Conservation (phyloP, 176 grass and related monocot species). For the Oryza meridionalis region DNA sequence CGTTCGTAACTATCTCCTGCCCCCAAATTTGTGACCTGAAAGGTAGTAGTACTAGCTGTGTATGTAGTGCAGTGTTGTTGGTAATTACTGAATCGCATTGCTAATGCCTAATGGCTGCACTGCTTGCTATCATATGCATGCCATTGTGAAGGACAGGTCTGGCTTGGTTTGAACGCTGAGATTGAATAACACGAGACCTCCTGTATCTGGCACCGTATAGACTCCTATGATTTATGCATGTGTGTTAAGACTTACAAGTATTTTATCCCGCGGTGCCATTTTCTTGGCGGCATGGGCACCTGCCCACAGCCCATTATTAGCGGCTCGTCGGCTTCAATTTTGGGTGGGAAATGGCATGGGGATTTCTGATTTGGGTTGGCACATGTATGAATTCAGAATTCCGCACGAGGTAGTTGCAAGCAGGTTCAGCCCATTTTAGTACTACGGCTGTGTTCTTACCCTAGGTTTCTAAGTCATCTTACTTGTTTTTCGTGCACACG, state of each 20-base stretch:
- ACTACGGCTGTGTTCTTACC: too few relatives aligned
- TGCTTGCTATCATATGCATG: background rate
- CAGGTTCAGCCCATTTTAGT: background rate
- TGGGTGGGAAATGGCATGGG: background rate
- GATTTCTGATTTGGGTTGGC: background rate
- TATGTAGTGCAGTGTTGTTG: background rate
- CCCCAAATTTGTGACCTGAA: background rate
- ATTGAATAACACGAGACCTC: background rate
- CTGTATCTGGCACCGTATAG: background rate
- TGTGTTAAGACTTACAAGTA: background rate
- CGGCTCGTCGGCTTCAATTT: background rate
- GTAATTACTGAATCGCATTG: background rate
- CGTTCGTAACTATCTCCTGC: background rate
- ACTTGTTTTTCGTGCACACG: too few relatives aligned
- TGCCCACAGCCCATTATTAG: background rate
- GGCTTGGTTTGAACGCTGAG: background rate
- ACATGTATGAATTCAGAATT: background rate
- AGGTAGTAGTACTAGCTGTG: background rate
- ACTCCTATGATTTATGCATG: background rate
- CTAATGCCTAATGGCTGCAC: background rate
- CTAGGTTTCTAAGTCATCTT: too few relatives aligned
- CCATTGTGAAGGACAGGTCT: background rate
- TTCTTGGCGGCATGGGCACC: background rate
- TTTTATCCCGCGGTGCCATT: background rate
- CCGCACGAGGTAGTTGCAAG: background rate